phyloP scores from a whole-genome alignment of 106 monocot species.

The Acorus calamus region DNA sequence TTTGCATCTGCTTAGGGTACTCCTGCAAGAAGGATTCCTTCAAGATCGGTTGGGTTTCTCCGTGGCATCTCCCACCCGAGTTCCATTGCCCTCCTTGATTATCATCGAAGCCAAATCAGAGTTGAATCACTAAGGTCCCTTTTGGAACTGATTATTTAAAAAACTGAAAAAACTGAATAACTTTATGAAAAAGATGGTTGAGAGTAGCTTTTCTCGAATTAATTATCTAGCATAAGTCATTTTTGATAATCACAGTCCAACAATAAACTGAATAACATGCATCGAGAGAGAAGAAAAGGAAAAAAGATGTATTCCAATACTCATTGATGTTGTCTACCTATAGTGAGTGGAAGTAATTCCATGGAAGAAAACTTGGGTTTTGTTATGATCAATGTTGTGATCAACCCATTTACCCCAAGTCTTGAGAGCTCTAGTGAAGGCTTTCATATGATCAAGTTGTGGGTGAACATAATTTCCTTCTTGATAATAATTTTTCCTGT shows the following conservation, averaged over 20 bases:
- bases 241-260: too few species aligned
- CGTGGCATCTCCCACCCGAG: slow-evolving; percentile 83
- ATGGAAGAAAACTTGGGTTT: slow-evolving; percentile 79
- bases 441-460: slow-evolving; percentile 55
- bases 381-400: slow-evolving; percentile 51
- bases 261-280: too few species aligned
- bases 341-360: slow-evolving; percentile 85
- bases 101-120: neutral
- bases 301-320: too few species aligned
- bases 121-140: too few species aligned
- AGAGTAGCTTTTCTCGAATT: too few species aligned
- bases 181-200: too few species aligned
- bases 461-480: slow-evolving; percentile 77
- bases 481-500: slow-evolving; percentile 84
- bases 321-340: slow-evolving; percentile 43
- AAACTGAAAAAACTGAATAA: too few species aligned
- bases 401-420: slow-evolving; percentile 94
- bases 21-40: slow-evolving; percentile 41
- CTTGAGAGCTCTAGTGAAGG: slow-evolving; percentile 63
- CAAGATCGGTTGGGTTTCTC: slow-evolving; percentile 72
- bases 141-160: too few species aligned
- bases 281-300: too few species aligned
- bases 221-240: too few species aligned
- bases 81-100: slow-evolving; percentile 86
- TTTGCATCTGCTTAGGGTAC: slow-evolving; percentile 75